phyloP scores from a whole-genome alignment of 768 basidiomycete genomes.

The Ramaria sp. region DNA sequence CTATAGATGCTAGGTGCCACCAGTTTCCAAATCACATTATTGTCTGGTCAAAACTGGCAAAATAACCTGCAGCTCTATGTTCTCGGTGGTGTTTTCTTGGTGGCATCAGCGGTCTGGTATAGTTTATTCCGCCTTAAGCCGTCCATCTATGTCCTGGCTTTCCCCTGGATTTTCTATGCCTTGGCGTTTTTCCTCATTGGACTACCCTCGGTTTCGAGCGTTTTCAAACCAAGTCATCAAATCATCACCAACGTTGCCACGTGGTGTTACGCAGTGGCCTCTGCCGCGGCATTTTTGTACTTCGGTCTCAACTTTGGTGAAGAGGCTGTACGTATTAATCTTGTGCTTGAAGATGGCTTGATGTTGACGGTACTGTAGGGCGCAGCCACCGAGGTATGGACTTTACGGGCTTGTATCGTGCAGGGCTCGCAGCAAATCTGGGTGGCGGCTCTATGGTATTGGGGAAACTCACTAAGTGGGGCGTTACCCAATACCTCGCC shows the following conservation, averaged over 20 bases:
- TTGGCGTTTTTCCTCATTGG: slow-evolving; percentile 88
- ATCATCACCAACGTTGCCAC: slow-evolving; percentile 69
- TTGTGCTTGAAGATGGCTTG: neutral
- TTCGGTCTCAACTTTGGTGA: slow-evolving; percentile 97
- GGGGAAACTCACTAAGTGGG: slow-evolving; percentile 74
- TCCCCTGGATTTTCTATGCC: slow-evolving; percentile 88
- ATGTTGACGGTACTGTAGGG: slow-evolving; percentile 37
- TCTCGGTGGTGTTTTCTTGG: slow-evolving; percentile 81
- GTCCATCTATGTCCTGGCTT: slow-evolving; percentile 75
- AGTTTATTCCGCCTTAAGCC: slow-evolving; percentile 80
- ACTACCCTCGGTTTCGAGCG: slow-evolving; percentile 60
- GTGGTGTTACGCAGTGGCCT: slow-evolving; percentile 86
- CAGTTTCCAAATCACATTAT: slow-evolving; percentile 89
- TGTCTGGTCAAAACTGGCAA: slow-evolving; percentile 80
- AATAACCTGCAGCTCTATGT: slow-evolving; percentile 78
- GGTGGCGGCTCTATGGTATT: slow-evolving; percentile 94
- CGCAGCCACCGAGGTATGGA: slow-evolving; percentile 93
- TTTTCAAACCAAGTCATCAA: slow-evolving; percentile 51
- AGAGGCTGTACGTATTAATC: slow-evolving; percentile 56
- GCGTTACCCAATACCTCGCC: slow-evolving; percentile 36
- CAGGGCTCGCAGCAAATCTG: slow-evolving; percentile 95
- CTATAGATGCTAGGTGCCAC: slow-evolving; percentile 75
- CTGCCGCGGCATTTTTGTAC: slow-evolving; percentile 88
- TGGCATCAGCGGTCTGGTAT: slow-evolving; percentile 83
- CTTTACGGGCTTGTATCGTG: slow-evolving; percentile 80